Conservation (phyloP, 2,329 filamentous ascomycete genomes). For the Fusarium sp. region DNA sequence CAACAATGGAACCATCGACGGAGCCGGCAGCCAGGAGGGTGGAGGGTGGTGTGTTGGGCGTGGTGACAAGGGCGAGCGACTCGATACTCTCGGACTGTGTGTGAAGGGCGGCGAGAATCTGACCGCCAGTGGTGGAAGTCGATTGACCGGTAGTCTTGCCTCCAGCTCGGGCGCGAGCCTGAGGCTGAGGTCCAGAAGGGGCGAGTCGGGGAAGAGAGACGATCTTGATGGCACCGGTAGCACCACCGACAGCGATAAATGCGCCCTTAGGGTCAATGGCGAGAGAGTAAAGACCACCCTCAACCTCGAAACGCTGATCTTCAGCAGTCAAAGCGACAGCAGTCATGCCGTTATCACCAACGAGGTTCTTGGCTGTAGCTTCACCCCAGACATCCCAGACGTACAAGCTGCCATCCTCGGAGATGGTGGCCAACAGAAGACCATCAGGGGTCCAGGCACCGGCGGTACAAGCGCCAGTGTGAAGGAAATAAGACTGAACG, state of each 20-base stretch:
- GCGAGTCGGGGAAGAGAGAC: constrained; percentile 82
- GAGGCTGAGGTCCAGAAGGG: constrained; percentile 41
- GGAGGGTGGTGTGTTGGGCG: constrained; percentile 61
- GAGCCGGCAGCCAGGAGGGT: constrained; percentile 75
- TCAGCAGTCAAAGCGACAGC: constrained; percentile 82
- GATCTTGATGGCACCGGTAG: constrained; percentile 87
- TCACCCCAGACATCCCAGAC: constrained; percentile 94
- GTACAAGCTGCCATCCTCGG: constrained; percentile 89
- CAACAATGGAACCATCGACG: constrained; percentile 82
- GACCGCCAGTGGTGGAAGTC: constrained; percentile 61
- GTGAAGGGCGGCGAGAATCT: constrained; percentile 86
- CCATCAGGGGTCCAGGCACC: constrained; percentile 94
- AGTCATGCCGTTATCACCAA: constrained; percentile 70
- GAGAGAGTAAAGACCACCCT: constrained; percentile 91
- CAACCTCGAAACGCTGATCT: constrained; percentile 92
- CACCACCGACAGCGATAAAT: constrained; percentile 89
- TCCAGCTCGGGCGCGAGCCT: constrained; percentile 48
- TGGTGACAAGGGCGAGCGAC: constrained; percentile 73
- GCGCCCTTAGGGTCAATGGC: constrained; percentile 85
- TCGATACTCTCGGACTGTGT: constrained; percentile 84
- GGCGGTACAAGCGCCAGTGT: constrained; percentile 88
- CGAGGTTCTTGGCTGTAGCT: constrained; percentile 71
- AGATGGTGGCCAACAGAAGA: constrained; percentile 86
- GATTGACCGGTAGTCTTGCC: constrained; percentile 52
- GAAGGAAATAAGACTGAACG: constrained; percentile 92